Evolutionary conservation across 768 basidiomycete genomes (phyloP).

Genomic region (Tylopilus balloui): DNA sequence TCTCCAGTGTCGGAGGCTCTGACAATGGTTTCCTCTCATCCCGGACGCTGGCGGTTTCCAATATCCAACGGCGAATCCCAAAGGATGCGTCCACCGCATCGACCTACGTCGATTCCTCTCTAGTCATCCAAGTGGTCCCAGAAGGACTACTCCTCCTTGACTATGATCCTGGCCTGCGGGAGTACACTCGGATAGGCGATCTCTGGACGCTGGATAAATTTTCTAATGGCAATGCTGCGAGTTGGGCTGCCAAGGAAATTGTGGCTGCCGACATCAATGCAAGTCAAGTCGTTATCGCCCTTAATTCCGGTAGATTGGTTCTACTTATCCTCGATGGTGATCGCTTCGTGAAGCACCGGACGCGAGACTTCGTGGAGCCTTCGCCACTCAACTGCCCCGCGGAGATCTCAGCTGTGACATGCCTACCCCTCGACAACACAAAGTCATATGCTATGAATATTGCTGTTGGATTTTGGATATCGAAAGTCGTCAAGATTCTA

Average conservation of each 20-base stretch:
- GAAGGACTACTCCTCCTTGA: constrained; percentile 52
- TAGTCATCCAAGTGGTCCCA: constrained; percentile 70
- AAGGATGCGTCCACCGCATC: constrained; percentile 14
- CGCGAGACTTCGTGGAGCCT: constrained; percentile 23
- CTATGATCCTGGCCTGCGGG: constrained; percentile 42
- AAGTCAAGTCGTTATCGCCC: constrained; percentile 61
- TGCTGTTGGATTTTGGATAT: constrained; percentile 74
- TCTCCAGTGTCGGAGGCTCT: constrained; percentile 32
- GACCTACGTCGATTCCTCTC: constrained; percentile 43
- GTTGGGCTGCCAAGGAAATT: constrained; percentile 40
- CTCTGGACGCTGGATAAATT: constrained; percentile 38
- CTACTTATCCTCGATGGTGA: constrained; percentile 46
- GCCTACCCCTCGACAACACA: constrained; percentile 48
- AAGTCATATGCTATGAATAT: constrained; percentile 46
- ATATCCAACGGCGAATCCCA: constrained; percentile 39
- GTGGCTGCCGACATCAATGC: constrained; percentile 67
- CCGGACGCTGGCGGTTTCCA: constrained; percentile 63
- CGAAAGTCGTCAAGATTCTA: constrained; percentile 58
- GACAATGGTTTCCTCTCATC: constrained; percentile 46
- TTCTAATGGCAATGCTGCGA: constrained; percentile 15
- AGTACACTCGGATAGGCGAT: constrained; percentile 39
- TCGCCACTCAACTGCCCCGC: constrained; percentile 16
- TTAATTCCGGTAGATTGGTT: constrained; percentile 49
- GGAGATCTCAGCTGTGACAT: constrained; percentile 72
- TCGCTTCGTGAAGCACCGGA: constrained; percentile 29